phyloP scores from a whole-genome alignment of 2,329 filamentous ascomycete species.

The Coniochaeta sp. region DNA sequence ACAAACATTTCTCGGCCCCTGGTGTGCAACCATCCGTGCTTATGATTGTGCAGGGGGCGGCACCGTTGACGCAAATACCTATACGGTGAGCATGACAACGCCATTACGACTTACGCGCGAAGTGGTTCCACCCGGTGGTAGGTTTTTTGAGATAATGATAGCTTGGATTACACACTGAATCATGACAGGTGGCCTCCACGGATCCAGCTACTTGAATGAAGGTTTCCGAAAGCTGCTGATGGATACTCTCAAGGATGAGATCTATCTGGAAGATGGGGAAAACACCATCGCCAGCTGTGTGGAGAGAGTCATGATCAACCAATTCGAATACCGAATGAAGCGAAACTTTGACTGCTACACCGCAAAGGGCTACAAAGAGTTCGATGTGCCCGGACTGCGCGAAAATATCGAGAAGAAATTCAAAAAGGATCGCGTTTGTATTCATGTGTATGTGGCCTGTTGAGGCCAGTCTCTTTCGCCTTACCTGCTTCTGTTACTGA shows the following conservation, averaged over 20 bases:
- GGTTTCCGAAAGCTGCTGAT: slow-evolving; percentile 13
- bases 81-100: slow-evolving; percentile 14
- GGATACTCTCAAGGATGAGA: slow-evolving; percentile 13
- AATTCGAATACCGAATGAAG: slow-evolving; percentile 12
- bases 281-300: slow-evolving; percentile 8
- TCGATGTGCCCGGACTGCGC: slow-evolving; percentile 6
- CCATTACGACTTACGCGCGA: slow-evolving; percentile 15
- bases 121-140: slow-evolving; percentile 10
- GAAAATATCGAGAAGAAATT: slow-evolving; percentile 5
- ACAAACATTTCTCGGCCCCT: too few relatives aligned
- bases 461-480: too few relatives aligned
- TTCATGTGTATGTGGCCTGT: background rate
- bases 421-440: background rate
- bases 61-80: slow-evolving; percentile 19
- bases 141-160: background rate
- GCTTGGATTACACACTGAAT: background rate
- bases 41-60: slow-evolving; percentile 9
- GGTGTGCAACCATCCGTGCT: too few relatives aligned
- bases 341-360: slow-evolving; percentile 9
- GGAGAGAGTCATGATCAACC: slow-evolving; percentile 9
- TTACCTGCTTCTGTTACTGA: background rate
- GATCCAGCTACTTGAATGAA: slow-evolving; percentile 22
- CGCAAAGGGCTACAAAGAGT: slow-evolving; percentile 1
- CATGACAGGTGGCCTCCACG: slow-evolving; percentile 17
- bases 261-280: slow-evolving; percentile 16